Percentiles rank a stretch among this genome's conserved stretches.
phyloP scores from a whole-genome alignment of 2,329 filamentous ascomycete genomes.

The Beauveria rudraprayagi region DNA sequence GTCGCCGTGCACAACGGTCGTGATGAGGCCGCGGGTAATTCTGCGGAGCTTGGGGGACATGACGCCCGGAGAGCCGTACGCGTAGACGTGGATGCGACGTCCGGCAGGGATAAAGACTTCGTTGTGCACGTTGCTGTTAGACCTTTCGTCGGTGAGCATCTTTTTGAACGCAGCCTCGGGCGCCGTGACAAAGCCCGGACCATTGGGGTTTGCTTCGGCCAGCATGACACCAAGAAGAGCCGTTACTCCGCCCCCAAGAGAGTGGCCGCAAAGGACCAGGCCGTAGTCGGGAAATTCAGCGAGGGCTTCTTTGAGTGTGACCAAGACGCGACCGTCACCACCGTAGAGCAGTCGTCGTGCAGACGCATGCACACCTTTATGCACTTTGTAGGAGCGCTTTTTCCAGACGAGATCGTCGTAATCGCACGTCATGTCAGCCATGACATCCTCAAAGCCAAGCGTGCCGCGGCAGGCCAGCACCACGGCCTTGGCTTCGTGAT shows the following conservation, averaged over 20 bases:
- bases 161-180: constrained; percentile 34
- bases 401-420: constrained; percentile 60
- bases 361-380: constrained; percentile 68
- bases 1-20: constrained; percentile 63
- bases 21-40: constrained; percentile 66
- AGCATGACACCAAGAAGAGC: constrained; percentile 64
- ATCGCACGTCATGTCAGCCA: constrained; percentile 67
- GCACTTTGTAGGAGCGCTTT: constrained; percentile 58
- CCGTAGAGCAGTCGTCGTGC: constrained; percentile 60
- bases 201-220: constrained; percentile 49
- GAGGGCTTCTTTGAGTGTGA: constrained; percentile 57
- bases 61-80: constrained; percentile 66
- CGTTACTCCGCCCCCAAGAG: constrained; percentile 61
- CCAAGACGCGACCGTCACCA: constrained; percentile 57
- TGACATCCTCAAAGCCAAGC: constrained; percentile 63
- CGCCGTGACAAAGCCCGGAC: constrained; percentile 56
- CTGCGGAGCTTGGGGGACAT: constrained; percentile 62
- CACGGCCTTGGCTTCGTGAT: constrained; percentile 63
- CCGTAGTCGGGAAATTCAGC: constrained; percentile 62
- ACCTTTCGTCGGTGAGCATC: constrained; percentile 27
- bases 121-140: constrained; percentile 18
- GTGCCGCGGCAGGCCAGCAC: constrained; percentile 67
- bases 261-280: constrained; percentile 61
- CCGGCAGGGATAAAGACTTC: constrained; percentile 53
- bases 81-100: constrained; percentile 69